phyloP scores from a whole-genome alignment of 1,284 basidiomycete genomes.

The Meripilus lineatus region DNA sequence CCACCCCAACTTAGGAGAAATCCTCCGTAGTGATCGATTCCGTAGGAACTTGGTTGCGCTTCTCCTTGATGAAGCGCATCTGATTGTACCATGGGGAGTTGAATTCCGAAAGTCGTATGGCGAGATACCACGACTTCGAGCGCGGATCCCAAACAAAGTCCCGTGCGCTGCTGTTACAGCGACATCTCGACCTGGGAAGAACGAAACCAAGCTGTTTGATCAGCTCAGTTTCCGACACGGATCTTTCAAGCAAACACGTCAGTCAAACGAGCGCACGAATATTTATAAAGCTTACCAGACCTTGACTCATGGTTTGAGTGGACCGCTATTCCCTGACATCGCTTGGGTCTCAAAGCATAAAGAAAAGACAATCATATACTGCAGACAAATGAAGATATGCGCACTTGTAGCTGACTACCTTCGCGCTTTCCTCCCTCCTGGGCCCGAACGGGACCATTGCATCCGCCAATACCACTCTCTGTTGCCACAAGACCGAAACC shows the following conservation, averaged over 20 bases:
- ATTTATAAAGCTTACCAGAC: conserved; percentile 21
- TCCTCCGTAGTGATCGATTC: conserved; percentile 18
- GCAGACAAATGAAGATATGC: conserved; percentile 21
- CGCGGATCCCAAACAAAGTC: conserved; percentile 12
- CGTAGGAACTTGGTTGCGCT: conserved; percentile 13
- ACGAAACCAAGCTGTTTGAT: neutral
- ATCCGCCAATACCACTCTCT: conserved; percentile 1
- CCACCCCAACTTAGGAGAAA: conserved; percentile 11
- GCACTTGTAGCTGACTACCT: conserved; percentile 11
- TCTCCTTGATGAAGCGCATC: conserved; percentile 26
- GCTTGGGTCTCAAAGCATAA: conserved; percentile 20
- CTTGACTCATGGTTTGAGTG: conserved; percentile 16
- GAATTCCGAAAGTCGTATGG: conserved; percentile 19
- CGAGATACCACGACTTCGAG: conserved; percentile 16
- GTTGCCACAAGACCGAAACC: neutral
- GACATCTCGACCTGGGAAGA: conserved; percentile 17
- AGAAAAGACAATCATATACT: conserved; percentile 25
- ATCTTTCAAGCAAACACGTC: conserved; percentile 5
- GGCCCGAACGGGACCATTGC: neutral
- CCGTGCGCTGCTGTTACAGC: conserved; percentile 23
- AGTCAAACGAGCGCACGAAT: conserved; percentile 23
- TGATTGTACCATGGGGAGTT: conserved; percentile 22
- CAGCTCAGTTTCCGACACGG: neutral
- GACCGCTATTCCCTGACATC: conserved; percentile 22
- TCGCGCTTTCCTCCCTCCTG: neutral